These are phyloP conservation scores for Clavispora carvajalis DNA, from an alignment of 805 yeast species.

Conservation along the genomic window DNA sequence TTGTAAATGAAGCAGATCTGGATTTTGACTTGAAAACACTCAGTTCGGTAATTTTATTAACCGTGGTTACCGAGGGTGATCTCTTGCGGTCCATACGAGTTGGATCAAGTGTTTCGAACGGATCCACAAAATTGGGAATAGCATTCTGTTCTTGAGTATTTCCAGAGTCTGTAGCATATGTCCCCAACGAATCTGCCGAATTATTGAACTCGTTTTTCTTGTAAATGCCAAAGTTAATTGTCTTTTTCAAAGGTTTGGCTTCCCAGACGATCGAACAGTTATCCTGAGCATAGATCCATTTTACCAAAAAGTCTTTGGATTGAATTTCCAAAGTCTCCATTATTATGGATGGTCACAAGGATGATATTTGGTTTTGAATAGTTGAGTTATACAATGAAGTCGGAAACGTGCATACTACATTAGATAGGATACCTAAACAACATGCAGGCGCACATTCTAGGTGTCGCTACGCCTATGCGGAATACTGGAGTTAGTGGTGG, in stretches of 20 bases:
- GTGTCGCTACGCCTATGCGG: no score
- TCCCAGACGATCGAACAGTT: slow-evolving; percentile 70
- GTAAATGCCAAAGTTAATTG: slow-evolving; percentile 38
- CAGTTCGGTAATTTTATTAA: slow-evolving; percentile 30
- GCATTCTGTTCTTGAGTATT: not conserved
- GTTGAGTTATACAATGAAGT: not conserved
- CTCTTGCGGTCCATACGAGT: slow-evolving; percentile 10
- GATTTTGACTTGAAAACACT: slow-evolving; percentile 29
- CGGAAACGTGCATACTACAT: not conserved
- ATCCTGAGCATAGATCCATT: slow-evolving; percentile 81
- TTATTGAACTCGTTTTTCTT: slow-evolving; percentile 22
- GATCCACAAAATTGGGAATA: not conserved
- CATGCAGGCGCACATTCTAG: no score
- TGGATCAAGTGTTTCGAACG: not conserved
- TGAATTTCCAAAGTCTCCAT: slow-evolving; percentile 93
- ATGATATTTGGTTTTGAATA: not conserved
- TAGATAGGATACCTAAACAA: not conserved
- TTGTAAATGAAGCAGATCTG: slow-evolving; percentile 33
- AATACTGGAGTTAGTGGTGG: no score
- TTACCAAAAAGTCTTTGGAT: slow-evolving; percentile 80
- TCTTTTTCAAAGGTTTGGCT: slow-evolving; percentile 60
- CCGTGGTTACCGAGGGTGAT: slow-evolving; percentile 29
- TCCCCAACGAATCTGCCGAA: slow-evolving; percentile 1
- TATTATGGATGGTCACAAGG: not conserved
- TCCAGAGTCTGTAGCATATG: slow-evolving; percentile 1